Conservation (phyloP, 306 rosid genomes). For the Mimosa pudica region DNA sequence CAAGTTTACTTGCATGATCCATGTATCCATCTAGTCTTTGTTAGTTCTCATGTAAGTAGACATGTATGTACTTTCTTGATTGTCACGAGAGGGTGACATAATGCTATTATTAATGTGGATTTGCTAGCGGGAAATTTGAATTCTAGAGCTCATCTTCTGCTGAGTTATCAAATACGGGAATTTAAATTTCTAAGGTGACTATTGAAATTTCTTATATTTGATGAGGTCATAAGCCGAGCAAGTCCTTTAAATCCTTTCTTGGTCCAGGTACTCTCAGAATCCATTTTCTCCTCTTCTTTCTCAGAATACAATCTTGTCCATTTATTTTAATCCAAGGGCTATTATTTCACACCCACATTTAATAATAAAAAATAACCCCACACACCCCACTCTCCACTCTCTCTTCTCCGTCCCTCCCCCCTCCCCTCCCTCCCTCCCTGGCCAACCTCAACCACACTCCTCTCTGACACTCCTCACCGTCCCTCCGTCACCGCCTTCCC, state of each 20-base stretch:
- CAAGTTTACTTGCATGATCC: neutral
- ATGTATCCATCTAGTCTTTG: neutral
- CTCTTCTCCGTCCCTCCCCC: too few relatives aligned
- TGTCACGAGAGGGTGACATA: conserved; percentile 75
- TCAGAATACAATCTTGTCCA: too few relatives aligned
- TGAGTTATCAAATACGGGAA: neutral
- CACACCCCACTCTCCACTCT: too few relatives aligned
- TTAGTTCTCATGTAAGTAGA: neutral
- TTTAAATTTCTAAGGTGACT: neutral
- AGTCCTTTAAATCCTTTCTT: neutral
- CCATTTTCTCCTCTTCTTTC: too few relatives aligned
- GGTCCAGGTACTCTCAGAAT: too few relatives aligned
- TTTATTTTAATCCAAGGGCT: too few relatives aligned
- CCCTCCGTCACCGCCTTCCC: too few relatives aligned
- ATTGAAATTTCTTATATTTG: neutral
- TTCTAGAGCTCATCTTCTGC: conserved; percentile 54
- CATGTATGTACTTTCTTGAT: conserved; percentile 21
- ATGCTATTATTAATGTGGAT: neutral
- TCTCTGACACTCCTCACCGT: too few relatives aligned
- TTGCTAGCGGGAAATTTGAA: conserved; percentile 23
- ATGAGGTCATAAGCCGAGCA: neutral
- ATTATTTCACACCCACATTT: too few relatives aligned
- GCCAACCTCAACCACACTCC: too few relatives aligned
- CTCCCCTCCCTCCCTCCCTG: too few relatives aligned
- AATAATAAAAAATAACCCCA: too few relatives aligned